Base-by-base conservation (phyloP, 2,329 filamentous ascomycete species). In the Rhytidhysteron rufulum region DNA sequence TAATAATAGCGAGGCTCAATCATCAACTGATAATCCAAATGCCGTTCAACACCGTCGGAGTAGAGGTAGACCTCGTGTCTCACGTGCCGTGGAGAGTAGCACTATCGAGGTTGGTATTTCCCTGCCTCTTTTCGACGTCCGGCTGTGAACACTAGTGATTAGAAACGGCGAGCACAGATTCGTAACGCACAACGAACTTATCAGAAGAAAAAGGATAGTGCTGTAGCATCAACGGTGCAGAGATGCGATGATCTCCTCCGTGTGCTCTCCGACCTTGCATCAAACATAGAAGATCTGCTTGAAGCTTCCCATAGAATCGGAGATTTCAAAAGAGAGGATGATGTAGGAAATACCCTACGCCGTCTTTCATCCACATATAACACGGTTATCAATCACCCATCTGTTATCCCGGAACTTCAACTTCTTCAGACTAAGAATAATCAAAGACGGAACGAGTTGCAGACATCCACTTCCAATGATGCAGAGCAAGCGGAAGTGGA, bases 121-220 rank as follows among this genome's bases (percentile, higher is more conserved):
- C 7, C n/a, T 18, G 2, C 15, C 11, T 22, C 34, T 19, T 22
- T 34, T 31, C 24, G n/a, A 37, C 4, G 19, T 18, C 13, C 10
- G 29, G 3, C 13, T 18, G 8, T 31, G 21, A 6, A 5, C 17
- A 16, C 30, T 36, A 8, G 38, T 31, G n/a, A n/a, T 18, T 35
- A 57, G 51, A 57, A 56, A 53, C 53, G 53, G 15, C 50, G 54
- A 17, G 53, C 53, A 4, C 51, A 59, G 37, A 49, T 55, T 1
- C 48, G 53, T 16, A 48, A 55, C 17, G 53, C 55, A 3, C 51
- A 57, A 35, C 39, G 49, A 18, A 49, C 45, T 9, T 55, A 59
- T 30, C 51, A 55, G 20, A 53, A 51, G 33, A 42, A 49, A 41
- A 58, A 58, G 41, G 53, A 58, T n/a, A 46, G 34, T 11, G 48